Evolutionary conservation across 2,329 filamentous ascomycete genomes (phyloP).

Genomic region (Didymella sp.): DNA sequence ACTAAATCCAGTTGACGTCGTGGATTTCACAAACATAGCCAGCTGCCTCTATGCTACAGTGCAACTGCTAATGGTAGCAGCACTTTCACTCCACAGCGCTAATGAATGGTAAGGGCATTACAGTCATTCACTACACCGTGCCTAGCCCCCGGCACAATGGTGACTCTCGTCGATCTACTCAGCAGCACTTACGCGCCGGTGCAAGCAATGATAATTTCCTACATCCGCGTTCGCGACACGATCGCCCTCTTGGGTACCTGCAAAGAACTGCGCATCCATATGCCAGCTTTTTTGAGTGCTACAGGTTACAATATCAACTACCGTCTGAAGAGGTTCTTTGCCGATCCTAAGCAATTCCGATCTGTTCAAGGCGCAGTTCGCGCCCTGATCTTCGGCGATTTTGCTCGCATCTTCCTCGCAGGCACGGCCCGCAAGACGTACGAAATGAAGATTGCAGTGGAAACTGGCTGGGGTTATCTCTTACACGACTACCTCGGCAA

Average conservation of each 20-base stretch:
- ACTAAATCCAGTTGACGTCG: too few relatives aligned
- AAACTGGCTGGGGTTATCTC: too few relatives aligned
- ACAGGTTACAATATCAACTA: conserved; percentile 2
- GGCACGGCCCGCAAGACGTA: too few relatives aligned
- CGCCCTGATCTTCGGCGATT: not conserved
- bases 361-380: not conserved
- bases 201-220: not conserved
- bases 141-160: not conserved
- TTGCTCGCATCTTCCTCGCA: not conserved
- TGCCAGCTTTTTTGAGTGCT: conserved; percentile 2
- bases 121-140: too few relatives aligned
- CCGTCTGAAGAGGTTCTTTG: conserved; percentile 1
- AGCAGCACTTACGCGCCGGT: not conserved
- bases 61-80: not conserved
- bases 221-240: not conserved
- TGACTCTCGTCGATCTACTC: not conserved
- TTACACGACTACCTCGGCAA: too few relatives aligned
- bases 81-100: too few relatives aligned
- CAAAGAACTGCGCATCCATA: conserved; percentile 11
- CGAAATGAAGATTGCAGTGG: too few relatives aligned
- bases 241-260: not conserved
- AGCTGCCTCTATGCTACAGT: too few relatives aligned
- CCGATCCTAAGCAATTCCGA: conserved; percentile 4
- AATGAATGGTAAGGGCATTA: too few relatives aligned
- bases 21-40: too few relatives aligned